Evolutionary conservation across 2,329 filamentous ascomycete genomes (phyloP).

Genomic region (Beauveria rudraprayagi): DNA sequence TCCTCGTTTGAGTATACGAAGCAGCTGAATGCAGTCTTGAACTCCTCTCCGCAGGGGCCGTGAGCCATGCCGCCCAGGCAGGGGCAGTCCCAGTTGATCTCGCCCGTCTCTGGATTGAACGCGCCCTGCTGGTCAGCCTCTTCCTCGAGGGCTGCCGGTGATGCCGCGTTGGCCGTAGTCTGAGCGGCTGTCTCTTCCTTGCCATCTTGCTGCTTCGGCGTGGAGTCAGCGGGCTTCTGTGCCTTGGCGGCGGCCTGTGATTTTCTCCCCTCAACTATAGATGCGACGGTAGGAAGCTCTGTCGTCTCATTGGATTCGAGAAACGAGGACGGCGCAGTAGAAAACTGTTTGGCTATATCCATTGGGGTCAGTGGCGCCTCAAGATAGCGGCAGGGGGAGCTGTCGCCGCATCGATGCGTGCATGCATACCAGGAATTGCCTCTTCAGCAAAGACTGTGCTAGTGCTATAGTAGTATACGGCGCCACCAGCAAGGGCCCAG

Average conservation of each 20-base stretch:
- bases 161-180: conserved; percentile 21
- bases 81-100: conserved; percentile 99
- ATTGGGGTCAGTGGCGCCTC: background rate
- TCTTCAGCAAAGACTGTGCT: conserved; percentile 82
- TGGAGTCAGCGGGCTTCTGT: conserved; percentile 20
- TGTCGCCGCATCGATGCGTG: background rate
- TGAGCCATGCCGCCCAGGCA: conserved; percentile 96
- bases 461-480: conserved; percentile 92
- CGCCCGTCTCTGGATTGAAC: conserved; percentile 96
- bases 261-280: conserved; percentile 52
- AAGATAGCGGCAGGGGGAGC: background rate
- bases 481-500: conserved; percentile 67
- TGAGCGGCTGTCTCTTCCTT: conserved; percentile 17
- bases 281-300: conserved; percentile 54
- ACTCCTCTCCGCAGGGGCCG: conserved; percentile 91
- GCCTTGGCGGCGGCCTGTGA: conserved; percentile 20
- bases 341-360: conserved; percentile 20
- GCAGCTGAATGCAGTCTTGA: conserved; percentile 93
- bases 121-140: conserved; percentile 83
- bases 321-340: conserved; percentile 41
- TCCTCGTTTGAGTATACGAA: conserved; percentile 95
- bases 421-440: conserved; percentile 52
- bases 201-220: conserved; percentile 19
- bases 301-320: conserved; percentile 37
- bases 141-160: conserved; percentile 56